A percentile compares a stretch with the other conserved stretches of the same genome.
Evolutionary conservation across 2,329 filamentous ascomycete genomes (phyloP).

Genomic region (Macroventuria anomochaeta): DNA sequence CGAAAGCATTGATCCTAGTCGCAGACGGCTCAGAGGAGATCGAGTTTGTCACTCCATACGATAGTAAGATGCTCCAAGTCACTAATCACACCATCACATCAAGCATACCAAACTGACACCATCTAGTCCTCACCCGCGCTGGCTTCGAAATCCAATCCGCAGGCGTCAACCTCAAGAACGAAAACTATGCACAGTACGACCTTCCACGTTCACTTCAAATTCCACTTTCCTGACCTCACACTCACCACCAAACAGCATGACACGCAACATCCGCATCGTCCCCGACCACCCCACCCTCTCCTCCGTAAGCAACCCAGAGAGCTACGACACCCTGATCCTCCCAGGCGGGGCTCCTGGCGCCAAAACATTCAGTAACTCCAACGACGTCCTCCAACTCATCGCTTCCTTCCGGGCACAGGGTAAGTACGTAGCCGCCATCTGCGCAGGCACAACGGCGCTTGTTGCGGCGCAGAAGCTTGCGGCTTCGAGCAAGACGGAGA

Average conservation of each 20-base stretch:
- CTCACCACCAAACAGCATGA: slow-evolving; percentile 35
- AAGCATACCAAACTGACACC: not conserved
- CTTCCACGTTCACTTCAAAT: not conserved
- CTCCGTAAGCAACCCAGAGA: slow-evolving; percentile 20
- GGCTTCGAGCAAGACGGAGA: slow-evolving; percentile 9
- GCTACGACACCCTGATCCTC: slow-evolving; percentile 46
- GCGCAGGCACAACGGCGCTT: slow-evolving; percentile 49
- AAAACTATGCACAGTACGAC: slow-evolving; percentile 39
- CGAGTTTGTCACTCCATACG: slow-evolving; percentile 51
- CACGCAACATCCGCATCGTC: slow-evolving; percentile 47
- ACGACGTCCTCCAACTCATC: slow-evolving; percentile 39
- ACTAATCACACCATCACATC: not conserved
- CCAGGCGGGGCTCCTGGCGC: slow-evolving; percentile 49
- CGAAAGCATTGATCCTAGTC: slow-evolving; percentile 47
- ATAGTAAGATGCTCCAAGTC: slow-evolving; percentile 35
- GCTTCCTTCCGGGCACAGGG: slow-evolving; percentile 35
- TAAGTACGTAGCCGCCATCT: slow-evolving; percentile 47
- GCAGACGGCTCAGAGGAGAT: slow-evolving; percentile 52
- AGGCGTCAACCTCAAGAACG: slow-evolving; percentile 45
- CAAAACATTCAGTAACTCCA: slow-evolving; percentile 40
- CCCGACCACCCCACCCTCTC: slow-evolving; percentile 40
- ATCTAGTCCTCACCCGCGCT: slow-evolving; percentile 47
- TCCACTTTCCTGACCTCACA: not conserved
- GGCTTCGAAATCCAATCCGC: slow-evolving; percentile 47
- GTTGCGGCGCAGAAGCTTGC: slow-evolving; percentile 34